phyloP scores from a whole-genome alignment of 1,284 basidiomycete species.

The Ceratobasidium sp. region DNA sequence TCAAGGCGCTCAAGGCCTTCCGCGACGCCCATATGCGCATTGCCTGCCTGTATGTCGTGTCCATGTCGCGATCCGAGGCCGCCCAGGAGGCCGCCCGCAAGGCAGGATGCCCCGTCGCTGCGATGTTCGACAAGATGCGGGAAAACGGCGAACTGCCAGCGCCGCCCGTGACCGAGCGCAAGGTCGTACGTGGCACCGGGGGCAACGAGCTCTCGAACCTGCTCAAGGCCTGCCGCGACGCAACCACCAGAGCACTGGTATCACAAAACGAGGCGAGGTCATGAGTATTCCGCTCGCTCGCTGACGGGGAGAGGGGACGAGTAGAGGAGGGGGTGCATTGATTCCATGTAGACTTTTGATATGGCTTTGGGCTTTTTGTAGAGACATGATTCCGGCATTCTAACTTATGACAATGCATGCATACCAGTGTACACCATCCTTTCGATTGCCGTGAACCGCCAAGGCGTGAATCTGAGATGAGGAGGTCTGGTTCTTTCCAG shows the following conservation, averaged over 20 bases:
- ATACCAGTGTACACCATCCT: conserved; percentile 20
- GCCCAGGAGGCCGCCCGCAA: conserved; percentile 34
- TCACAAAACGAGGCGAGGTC: conserved; percentile 35
- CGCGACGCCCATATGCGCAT: conserved; percentile 90
- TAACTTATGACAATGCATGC: conserved; percentile 38
- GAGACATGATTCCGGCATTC: conserved; percentile 36
- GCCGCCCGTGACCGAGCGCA: conserved; percentile 30
- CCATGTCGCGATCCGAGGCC: conserved; percentile 38
- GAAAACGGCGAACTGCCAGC: conserved; percentile 33
- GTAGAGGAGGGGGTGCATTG: conserved; percentile 12
- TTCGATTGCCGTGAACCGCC: conserved; percentile 30
- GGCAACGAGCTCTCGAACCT: conserved; percentile 37
- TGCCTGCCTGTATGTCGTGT: conserved; percentile 82
- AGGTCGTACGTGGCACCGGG: conserved; percentile 30
- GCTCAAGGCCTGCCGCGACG: conserved; percentile 36
- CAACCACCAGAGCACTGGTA: conserved; percentile 33
- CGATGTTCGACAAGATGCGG: conserved; percentile 36
- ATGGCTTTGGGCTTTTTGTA: conserved; percentile 37
- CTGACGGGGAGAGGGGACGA: not conserved
- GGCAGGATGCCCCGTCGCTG: conserved; percentile 35
- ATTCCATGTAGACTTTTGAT: conserved; percentile 32
- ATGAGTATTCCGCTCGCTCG: not conserved
- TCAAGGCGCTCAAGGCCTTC: conserved; percentile 78
- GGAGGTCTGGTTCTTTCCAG: conserved; percentile 16
- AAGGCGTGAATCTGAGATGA: conserved; percentile 30